Percentiles rank a stretch among this genome's conserved stretches.
phyloP scores from a whole-genome alignment of 2,329 filamentous ascomycete genomes.

The Talaromyces sp. region DNA sequence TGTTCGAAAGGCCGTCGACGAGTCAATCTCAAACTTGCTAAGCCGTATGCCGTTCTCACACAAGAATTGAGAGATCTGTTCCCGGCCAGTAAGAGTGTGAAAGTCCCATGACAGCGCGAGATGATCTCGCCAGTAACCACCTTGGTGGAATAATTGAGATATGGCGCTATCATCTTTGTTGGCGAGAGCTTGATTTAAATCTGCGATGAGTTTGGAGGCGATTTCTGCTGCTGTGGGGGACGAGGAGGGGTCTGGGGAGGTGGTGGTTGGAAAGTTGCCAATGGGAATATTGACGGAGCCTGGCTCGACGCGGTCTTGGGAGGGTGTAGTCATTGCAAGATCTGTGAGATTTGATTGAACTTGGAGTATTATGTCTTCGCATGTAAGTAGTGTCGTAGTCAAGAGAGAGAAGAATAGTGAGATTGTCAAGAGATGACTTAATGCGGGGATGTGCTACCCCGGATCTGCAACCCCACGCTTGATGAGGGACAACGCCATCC shows the following conservation, averaged over 20 bases:
- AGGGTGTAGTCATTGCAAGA: slow-evolving; percentile 23
- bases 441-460: not conserved
- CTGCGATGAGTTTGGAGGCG: slow-evolving; percentile 35
- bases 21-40: slow-evolving; percentile 46
- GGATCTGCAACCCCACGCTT: not conserved
- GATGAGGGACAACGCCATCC: too few species aligned
- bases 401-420: not conserved
- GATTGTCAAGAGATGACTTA: not conserved
- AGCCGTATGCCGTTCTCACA: slow-evolving; percentile 41
- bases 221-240: slow-evolving; percentile 38
- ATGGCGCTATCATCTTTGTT: slow-evolving; percentile 33
- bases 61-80: slow-evolving; percentile 38
- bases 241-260: slow-evolving; percentile 26
- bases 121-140: slow-evolving; percentile 58
- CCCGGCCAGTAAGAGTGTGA: slow-evolving; percentile 49
- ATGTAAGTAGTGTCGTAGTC: not conserved
- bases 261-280: slow-evolving; percentile 41
- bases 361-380: not conserved
- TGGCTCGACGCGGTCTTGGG: slow-evolving; percentile 45
- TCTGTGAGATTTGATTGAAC: not conserved
- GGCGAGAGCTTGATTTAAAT: slow-evolving; percentile 40
- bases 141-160: slow-evolving; percentile 47
- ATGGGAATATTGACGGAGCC: slow-evolving; percentile 54
- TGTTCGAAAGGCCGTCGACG: slow-evolving; percentile 42
- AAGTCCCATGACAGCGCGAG: slow-evolving; percentile 55